phyloP scores from a whole-genome alignment of 1,284 basidiomycete species.

The Grifola frondosa region DNA sequence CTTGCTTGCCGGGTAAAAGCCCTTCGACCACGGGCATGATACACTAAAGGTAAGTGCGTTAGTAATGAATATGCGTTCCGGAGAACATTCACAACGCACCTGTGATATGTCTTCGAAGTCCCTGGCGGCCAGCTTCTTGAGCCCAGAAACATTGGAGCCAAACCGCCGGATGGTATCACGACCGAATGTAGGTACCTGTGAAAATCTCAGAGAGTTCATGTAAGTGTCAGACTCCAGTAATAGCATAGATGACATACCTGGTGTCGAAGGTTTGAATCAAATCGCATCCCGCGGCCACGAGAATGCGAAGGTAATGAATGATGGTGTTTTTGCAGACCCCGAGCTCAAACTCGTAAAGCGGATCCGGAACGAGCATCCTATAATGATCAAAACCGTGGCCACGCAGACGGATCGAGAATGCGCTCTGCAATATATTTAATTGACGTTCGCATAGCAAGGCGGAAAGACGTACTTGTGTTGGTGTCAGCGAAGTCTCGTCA shows the following conservation, averaged over 20 bases:
- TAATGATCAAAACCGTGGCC: constrained; percentile 17
- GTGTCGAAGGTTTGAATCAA: constrained; percentile 15
- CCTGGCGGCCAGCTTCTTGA: constrained; percentile 28
- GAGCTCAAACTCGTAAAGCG: constrained; percentile 28
- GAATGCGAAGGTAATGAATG: constrained; percentile 23
- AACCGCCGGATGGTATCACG: constrained; percentile 27
- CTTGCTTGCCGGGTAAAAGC: constrained; percentile 22
- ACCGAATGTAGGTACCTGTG: constrained; percentile 25
- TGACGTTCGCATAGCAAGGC: not conserved
- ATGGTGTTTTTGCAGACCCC: constrained; percentile 26
- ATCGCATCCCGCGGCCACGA: constrained; percentile 12
- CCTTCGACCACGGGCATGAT: constrained; percentile 32
- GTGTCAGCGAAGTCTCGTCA: constrained; percentile 1
- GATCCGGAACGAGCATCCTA: constrained; percentile 18
- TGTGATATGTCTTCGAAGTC: constrained; percentile 31
- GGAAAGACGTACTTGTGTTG: not conserved
- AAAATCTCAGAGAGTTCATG: constrained; percentile 18
- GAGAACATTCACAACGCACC: constrained; percentile 21
- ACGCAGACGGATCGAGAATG: constrained; percentile 25
- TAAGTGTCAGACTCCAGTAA: not conserved
- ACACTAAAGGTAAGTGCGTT: constrained; percentile 25
- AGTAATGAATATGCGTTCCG: too few species aligned
- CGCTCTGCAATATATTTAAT: constrained; percentile 27
- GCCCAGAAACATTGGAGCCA: constrained; percentile 19
- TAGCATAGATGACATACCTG: constrained; percentile 10